These are phyloP conservation scores for Oldenlandia corymbosa DNA, from an alignment of 257 asterid genomes.

Conservation along the genomic window DNA sequence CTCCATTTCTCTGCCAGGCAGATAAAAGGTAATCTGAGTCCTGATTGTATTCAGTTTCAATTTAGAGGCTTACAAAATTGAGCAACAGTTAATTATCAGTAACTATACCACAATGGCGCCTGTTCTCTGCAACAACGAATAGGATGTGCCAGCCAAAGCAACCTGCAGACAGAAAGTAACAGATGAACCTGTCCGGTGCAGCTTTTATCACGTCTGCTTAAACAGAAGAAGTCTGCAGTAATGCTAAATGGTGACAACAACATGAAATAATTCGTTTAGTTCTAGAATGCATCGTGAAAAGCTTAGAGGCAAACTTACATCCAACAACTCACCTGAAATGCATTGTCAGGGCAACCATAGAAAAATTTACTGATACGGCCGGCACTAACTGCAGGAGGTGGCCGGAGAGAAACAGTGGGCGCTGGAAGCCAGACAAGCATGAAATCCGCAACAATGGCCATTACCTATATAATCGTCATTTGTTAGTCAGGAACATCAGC, in stretches of 20 bases:
- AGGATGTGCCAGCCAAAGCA: slow-evolving; percentile 90
- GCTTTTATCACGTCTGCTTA: not conserved
- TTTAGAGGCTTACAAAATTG: slow-evolving; percentile 1
- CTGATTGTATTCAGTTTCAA: not conserved
- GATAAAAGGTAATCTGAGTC: slow-evolving; percentile 14
- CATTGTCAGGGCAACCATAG: slow-evolving; percentile 89
- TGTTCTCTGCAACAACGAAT: slow-evolving; percentile 46
- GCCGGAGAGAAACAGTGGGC: slow-evolving; percentile 83
- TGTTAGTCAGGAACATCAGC: slow-evolving; percentile 1
- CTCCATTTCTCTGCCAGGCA: slow-evolving; percentile 78
- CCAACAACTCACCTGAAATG: slow-evolving; percentile 65
- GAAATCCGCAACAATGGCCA: slow-evolving; percentile 96
- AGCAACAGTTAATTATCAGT: slow-evolving; percentile 3
- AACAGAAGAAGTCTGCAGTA: not conserved
- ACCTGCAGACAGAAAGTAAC: slow-evolving; percentile 41
- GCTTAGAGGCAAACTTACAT: not conserved
- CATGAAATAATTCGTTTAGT: not conserved
- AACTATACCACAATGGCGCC: slow-evolving; percentile 81
- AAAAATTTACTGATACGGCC: slow-evolving; percentile 71
- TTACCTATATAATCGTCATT: slow-evolving; percentile 43
- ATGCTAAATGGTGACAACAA: not conserved
- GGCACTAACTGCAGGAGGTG: slow-evolving; percentile 53
- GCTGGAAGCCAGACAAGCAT: slow-evolving; percentile 99
- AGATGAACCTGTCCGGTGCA: slow-evolving; percentile 5
- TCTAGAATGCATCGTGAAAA: slow-evolving; percentile 1